Conservation (phyloP, 164 flowering plant species). For the Aristolochia contorta region DNA sequence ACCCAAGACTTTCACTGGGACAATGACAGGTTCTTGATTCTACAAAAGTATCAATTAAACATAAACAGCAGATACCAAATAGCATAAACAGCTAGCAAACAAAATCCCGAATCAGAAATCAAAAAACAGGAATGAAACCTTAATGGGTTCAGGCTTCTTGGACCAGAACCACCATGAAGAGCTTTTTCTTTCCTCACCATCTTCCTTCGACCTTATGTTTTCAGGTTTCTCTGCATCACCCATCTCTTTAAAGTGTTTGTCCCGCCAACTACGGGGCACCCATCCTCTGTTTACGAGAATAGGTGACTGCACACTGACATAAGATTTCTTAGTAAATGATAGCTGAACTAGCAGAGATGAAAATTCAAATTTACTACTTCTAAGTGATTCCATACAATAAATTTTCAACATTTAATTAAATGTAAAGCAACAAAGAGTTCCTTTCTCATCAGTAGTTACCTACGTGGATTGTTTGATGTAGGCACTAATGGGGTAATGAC, state of each 20-base stretch:
- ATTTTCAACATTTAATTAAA: background rate
- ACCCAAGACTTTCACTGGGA: conserved; percentile 57
- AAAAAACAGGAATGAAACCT: conserved; percentile 31
- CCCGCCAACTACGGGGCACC: conserved; percentile 93
- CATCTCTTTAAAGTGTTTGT: conserved; percentile 27
- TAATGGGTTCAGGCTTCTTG: conserved; percentile 28
- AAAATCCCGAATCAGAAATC: conserved; percentile 1
- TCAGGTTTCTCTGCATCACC: conserved; percentile 23
- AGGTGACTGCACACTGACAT: conserved; percentile 65
- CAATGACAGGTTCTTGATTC: conserved; percentile 32
- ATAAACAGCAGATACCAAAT: background rate
- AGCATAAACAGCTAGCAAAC: background rate
- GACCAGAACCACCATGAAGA: conserved; percentile 77
- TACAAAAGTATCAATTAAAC: conserved; percentile 12
- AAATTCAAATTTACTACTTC: background rate
- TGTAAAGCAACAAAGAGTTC: conserved; percentile 1
- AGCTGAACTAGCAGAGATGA: background rate
- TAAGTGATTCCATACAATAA: background rate
- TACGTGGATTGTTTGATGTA: conserved; percentile 32
- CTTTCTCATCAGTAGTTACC: conserved; percentile 31
- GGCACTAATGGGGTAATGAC: conserved; percentile 78
- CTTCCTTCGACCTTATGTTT: conserved; percentile 8
- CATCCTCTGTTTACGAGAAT: conserved; percentile 93
- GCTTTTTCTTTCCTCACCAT: conserved; percentile 21
- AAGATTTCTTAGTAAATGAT: conserved; percentile 18